Evolutionary conservation across 1,284 basidiomycete genomes (phyloP), one percentile per base, ranked within the genome.

Genomic region (Lentinus polychrous): DNA sequence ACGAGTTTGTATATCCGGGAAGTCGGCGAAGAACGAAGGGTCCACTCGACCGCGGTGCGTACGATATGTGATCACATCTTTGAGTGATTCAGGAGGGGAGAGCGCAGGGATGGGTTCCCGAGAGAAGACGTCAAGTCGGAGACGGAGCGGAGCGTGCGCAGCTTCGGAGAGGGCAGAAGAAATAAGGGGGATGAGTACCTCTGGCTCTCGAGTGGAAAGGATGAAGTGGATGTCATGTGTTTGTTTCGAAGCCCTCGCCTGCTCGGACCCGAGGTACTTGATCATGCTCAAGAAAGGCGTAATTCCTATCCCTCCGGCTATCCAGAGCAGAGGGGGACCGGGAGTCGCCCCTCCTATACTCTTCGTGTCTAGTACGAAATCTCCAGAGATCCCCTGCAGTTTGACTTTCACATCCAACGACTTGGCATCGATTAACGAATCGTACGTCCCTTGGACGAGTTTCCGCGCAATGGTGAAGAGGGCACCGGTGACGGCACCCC

Each of bases 251-350:
- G 20, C 14, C 11, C 10, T n/a, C 17, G 15, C 11, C 10, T 24
- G 15, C 15, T 54, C 48, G 10, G 58, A 52, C 31, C 57, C 53
- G 24, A 72, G 52, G 6, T 60, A 59, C 24, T 53, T 54, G 2
- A 79, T 62, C 73, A 81, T 74, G 43, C 70, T 70, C 31, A 83
- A 55, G 60, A 79, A 81, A 0, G 78, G 79, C 10, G 79, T 83
- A 10, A 81, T 50, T 1, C 79, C 79, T 45, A 83, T 79, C 0
- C 78, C 79, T 10, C 77, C 77, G 1, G 78, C 78, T 17, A 76
- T 59, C 73, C 75, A 81, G 15, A 79, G 58, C 39, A 76, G 52
- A 42, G 55, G 52, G 17, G n/a, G 5, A 31, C 34, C 14, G n/a
- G 35, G 17, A 8, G 39, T 35, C 3, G 34, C 35, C 24, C 10